These are phyloP conservation scores for Alternaria sp. DNA, from an alignment of 2,329 filamentous ascomycete genomes.

Conservation along the genomic window DNA sequence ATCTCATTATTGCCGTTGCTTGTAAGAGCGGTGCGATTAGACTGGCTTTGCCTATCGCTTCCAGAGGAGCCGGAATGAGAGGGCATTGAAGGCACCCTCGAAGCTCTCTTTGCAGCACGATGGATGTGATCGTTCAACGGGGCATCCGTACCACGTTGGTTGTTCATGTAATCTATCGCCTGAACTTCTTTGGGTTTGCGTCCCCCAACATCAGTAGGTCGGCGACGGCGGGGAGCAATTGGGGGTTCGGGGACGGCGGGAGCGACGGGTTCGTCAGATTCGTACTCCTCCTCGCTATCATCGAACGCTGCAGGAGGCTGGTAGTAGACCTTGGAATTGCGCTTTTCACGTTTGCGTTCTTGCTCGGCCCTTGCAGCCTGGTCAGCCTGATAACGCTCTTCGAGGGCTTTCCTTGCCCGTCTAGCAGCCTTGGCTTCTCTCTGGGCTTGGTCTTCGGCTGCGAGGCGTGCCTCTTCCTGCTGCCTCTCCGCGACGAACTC, in stretches of 20 bases:
- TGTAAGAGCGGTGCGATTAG: slow-evolving; percentile 36
- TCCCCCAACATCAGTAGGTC: slow-evolving; percentile 28
- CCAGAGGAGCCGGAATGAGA: slow-evolving; percentile 40
- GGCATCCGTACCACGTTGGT: slow-evolving; percentile 34
- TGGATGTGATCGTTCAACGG: slow-evolving; percentile 38
- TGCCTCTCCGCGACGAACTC: slow-evolving; percentile 9
- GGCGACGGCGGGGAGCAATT: slow-evolving; percentile 25
- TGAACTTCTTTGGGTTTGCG: slow-evolving; percentile 28
- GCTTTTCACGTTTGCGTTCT: slow-evolving; percentile 21
- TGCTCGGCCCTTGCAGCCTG: not conserved
- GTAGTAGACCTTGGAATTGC: slow-evolving; percentile 21
- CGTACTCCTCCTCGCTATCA: slow-evolving; percentile 20
- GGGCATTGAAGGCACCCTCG: slow-evolving; percentile 33
- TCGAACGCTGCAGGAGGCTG: slow-evolving; percentile 18
- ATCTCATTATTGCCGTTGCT: slow-evolving; percentile 43
- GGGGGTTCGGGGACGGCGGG: slow-evolving; percentile 6
- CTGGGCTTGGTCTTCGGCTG: not conserved
- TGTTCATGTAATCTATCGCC: slow-evolving; percentile 41
- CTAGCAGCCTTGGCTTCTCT: no score
- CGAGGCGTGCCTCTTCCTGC: not conserved
- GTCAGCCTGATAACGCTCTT: no score
- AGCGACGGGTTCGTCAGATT: slow-evolving; percentile 8
- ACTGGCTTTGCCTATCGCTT: slow-evolving; percentile 38
- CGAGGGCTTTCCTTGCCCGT: no score
- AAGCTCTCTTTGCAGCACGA: slow-evolving; percentile 36